Evolutionary conservation across 257 asterid species (phyloP), one percentile per base, ranked within the genome.

Genomic region (Nicotiana attenuata): DNA sequence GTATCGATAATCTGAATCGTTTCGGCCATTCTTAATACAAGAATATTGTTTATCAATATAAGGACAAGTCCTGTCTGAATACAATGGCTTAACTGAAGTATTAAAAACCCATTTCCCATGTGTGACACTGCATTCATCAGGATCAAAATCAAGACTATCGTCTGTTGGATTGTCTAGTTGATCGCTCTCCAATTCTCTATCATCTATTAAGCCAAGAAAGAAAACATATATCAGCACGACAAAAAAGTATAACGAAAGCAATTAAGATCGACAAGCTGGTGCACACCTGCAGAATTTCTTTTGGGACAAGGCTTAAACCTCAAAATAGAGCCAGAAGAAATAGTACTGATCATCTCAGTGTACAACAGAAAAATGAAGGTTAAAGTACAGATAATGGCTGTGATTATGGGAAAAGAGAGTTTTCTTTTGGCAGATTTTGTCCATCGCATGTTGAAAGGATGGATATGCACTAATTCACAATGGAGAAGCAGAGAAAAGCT

Each of bases 101-200:
- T 96, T 92, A 80, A 89, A 93, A 22, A 94, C 91, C 98, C 98
- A 94, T 87, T 91, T 90, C 55, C 99, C 99, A 11, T 86, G 87
- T 22, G 31, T 82, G 29, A 92, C 84, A 31, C 87, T 82, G 81
- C 99, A 94, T 81, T 92, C 97, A 59, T 96, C 92, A 5, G 96
- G 95, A 83, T 92, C 96, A 65, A 96, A 94, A 82, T 65, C 92
- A 56, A 93, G 89, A 61, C 92, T 86, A 75, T 92, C 97, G 81
- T 95, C 98, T 28, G 91, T 90, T 73, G 90, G 90, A 71, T 83
- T 87, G 45, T 85, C 87, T 80, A 93, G 60, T 41, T 41, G 87
- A 57, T 82, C 82, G 22, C 81, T 86, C 17, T 78, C 77, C 80
- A 73, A 81, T 61, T 68, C 81, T 60, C 65, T 86, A n/a, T 75